Evolutionary conservation across 306 rosid genomes (phyloP).

Genomic region (Hippophae rhamnoides): DNA sequence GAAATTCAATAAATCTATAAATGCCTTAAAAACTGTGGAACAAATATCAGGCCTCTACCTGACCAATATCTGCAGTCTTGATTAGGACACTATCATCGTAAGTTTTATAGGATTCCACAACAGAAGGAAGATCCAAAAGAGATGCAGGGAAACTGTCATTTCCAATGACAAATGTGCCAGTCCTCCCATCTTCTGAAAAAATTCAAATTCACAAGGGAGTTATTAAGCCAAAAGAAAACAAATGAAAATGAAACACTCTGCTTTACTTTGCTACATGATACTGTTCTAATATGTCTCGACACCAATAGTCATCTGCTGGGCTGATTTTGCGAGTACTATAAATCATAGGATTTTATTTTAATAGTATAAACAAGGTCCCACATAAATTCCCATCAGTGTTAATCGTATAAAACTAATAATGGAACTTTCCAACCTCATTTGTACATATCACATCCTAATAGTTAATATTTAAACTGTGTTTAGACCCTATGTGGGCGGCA

Average conservation of each 20-base stretch:
- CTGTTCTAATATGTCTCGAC: too few species aligned
- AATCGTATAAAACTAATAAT: too few species aligned
- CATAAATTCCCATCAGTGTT: too few species aligned
- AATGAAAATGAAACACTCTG: not conserved
- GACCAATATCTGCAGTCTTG: constrained; percentile 64
- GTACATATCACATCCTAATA: too few species aligned
- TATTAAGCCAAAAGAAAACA: not conserved
- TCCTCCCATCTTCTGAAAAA: constrained; percentile 51
- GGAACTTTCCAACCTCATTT: too few species aligned
- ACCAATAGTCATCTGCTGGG: not conserved
- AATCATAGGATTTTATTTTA: too few species aligned
- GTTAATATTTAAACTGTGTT: too few species aligned
- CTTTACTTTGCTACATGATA: not conserved
- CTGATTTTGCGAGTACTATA: not conserved
- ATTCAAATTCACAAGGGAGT: constrained; percentile 9
- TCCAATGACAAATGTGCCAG: constrained; percentile 47
- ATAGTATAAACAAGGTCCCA: too few species aligned
- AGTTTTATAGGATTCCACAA: constrained; percentile 76
- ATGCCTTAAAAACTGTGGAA: not conserved
- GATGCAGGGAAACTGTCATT: constrained; percentile 71
- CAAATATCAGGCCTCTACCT: constrained; percentile 26
- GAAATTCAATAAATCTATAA: not conserved
- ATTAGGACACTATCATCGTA: constrained; percentile 70
- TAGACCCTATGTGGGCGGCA: too few species aligned
- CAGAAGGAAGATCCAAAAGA: constrained; percentile 73